Conservation (phyloP, 2,329 filamentous ascomycete species). For the Venturia carpophila region DNA sequence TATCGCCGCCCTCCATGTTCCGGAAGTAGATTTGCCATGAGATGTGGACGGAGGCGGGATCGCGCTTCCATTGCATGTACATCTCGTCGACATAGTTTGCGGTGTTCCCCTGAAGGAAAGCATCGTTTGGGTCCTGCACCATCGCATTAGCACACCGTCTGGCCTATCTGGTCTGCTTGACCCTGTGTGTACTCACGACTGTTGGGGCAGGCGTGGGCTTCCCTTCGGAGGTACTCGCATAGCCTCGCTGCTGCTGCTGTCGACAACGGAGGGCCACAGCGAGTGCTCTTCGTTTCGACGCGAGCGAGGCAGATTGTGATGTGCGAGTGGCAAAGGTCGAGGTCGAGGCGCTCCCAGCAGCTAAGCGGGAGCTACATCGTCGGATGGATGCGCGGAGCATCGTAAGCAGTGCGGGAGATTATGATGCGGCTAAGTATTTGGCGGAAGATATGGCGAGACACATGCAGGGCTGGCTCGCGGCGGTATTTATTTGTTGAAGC, state of each 20-base stretch:
- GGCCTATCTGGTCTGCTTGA: slow-evolving; percentile 14
- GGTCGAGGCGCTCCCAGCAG: slow-evolving; percentile 42
- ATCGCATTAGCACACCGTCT: slow-evolving; percentile 20
- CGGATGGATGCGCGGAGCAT: slow-evolving; percentile 67
- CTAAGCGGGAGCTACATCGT: slow-evolving; percentile 57
- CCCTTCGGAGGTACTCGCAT: slow-evolving; percentile 53
- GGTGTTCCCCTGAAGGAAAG: slow-evolving; percentile 91
- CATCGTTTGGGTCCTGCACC: slow-evolving; percentile 76
- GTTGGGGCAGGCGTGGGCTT: slow-evolving; percentile 23
- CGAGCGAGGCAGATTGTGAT: slow-evolving; percentile 31
- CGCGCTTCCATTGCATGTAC: slow-evolving; percentile 96
- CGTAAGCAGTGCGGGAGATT: background rate
- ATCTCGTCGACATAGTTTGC: slow-evolving; percentile 99
- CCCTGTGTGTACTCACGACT: slow-evolving; percentile 18
- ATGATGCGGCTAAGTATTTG: background rate
- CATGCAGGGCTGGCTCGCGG: background rate
- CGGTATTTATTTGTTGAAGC: background rate
- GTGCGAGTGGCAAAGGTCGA: slow-evolving; percentile 35
- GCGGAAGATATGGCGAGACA: background rate
- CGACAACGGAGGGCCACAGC: slow-evolving; percentile 38
- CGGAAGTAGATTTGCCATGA: slow-evolving; percentile 99
- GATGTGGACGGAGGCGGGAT: slow-evolving; percentile 87
- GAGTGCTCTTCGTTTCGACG: slow-evolving; percentile 41
- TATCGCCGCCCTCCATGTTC: slow-evolving; percentile 97
- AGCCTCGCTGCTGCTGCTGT: slow-evolving; percentile 43